Base-by-base conservation (phyloP, 2,329 filamentous ascomycete genomes). In the Microcyclospora pomicola region DNA sequence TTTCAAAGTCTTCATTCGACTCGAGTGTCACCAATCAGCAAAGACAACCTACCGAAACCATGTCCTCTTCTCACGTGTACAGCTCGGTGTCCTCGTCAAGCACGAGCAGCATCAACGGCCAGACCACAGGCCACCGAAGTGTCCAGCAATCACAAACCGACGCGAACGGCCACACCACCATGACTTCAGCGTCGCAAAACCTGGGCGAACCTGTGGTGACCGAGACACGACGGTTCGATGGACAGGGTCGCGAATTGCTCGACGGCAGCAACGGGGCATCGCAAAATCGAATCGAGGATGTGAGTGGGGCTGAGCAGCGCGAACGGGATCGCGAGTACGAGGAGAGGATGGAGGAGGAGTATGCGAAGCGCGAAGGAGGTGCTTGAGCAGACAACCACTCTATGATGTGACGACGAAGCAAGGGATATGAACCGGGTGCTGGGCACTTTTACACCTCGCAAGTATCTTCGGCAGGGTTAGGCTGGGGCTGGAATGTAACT, bases 331-430 rank as follows among this genome's bases (percentile, higher is more conserved):
- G 40, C 14, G 34, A 43, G 41, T 53, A 53, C 34, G 47, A 52
- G 37, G 52, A 52, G 44, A 45, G 46, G 36, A 52, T 54, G 34
- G 49, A 54, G 42, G 50, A 51, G 2, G 49, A 55, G 47, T 54
- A 56, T 39, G 53, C 54, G 13, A 56, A 56, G 49, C 42, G 54
- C 10, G 51, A 56, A 42, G 52, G 54, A 7, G 54, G 54, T 34
- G 53, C 54, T 13, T 46, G 34, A 42, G 12, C 13, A 33, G 29
- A 31, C 3, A 31, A 31, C 5, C 14, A 31, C 9, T 4, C 4
- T 24, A 7, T 24, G 19, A 24, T 24, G 19, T 24, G 19, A 24
- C 19, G 19, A 24, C 7, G 19, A 24, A 24, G 5, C 19, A 34
- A 11, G 33, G 16, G 12, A 19, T 16, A 34, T 27, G 33, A 24